Conservation (phyloP, 352 stramenopile genomes). For the Pythium coloratum region DNA sequence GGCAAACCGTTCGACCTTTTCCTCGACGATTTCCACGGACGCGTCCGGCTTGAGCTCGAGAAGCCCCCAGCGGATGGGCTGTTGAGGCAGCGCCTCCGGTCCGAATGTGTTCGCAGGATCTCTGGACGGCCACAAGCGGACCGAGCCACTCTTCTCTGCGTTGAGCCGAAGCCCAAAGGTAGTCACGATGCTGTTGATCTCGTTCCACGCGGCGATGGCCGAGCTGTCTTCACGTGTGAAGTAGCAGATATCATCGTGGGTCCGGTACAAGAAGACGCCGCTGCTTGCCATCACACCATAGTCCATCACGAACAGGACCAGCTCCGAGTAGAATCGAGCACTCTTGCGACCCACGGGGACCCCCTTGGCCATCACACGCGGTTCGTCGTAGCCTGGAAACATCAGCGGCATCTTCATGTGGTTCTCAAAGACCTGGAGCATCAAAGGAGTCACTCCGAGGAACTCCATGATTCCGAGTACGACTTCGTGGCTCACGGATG, state of each 20-base stretch:
- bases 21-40: constrained; percentile 34
- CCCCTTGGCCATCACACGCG: constrained; percentile 20
- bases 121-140: constrained; percentile 21
- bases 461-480: constrained; percentile 21
- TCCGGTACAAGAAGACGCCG: constrained; percentile 41
- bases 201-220: constrained; percentile 36
- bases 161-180: constrained; percentile 40
- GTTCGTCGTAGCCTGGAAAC: constrained; percentile 9
- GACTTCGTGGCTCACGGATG: constrained; percentile 23
- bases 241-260: constrained; percentile 54
- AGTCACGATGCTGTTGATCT: constrained; percentile 32
- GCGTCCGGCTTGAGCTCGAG: constrained; percentile 44
- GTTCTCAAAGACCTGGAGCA: constrained; percentile 14
- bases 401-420: constrained; percentile 18
- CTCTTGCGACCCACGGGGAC: constrained; percentile 39
- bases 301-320: constrained; percentile 52
- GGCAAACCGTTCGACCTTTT: constrained; percentile 39
- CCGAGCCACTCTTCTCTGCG: constrained; percentile 42
- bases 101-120: constrained; percentile 13
- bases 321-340: constrained; percentile 41
- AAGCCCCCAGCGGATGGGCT: constrained; percentile 44
- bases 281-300: constrained; percentile 36
- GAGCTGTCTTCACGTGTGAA: constrained; percentile 36
- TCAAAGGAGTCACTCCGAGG: constrained; percentile 7
- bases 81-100: constrained; percentile 29